Conservation (phyloP, 768 basidiomycete species). For the Amanita brunnescens region DNA sequence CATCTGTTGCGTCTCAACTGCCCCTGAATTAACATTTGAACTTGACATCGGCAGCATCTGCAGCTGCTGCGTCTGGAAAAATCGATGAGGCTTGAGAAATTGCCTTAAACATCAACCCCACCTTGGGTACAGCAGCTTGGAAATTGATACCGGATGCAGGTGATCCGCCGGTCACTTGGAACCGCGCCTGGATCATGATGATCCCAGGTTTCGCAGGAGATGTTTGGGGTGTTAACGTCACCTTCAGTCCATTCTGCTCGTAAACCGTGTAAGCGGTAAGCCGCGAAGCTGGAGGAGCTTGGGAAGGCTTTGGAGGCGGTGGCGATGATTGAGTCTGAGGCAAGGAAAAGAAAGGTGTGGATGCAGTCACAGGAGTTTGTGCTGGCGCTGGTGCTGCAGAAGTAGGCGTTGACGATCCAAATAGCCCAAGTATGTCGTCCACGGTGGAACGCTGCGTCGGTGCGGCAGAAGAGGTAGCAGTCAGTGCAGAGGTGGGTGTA, state of each 20-base stretch:
- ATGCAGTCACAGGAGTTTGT: constrained; percentile 13
- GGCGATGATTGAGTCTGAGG: constrained; percentile 30
- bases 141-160: constrained; percentile 68
- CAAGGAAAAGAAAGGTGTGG: constrained; percentile 24
- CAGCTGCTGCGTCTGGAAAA: constrained; percentile 78
- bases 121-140: constrained; percentile 97
- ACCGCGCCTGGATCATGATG: constrained; percentile 84
- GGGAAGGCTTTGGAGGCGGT: constrained; percentile 19
- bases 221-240: constrained; percentile 85
- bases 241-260: constrained; percentile 83
- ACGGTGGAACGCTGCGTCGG: constrained; percentile 49
- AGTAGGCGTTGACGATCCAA: constrained; percentile 40
- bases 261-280: constrained; percentile 78
- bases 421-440: constrained; percentile 88
- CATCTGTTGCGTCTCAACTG: constrained; percentile 92
- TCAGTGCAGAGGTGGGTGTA: constrained; percentile 22
- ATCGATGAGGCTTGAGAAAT: neutral
- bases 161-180: constrained; percentile 56
- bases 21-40: constrained; percentile 64
- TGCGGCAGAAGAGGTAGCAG: constrained; percentile 29
- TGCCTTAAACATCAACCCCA: constrained; percentile 20
- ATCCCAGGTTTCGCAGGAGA: constrained; percentile 76
- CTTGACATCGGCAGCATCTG: constrained; percentile 99
- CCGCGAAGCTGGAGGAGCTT: constrained; percentile 38
- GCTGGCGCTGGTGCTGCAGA: constrained; percentile 19